These are phyloP conservation scores for Phytophthora nicotianae DNA, from an alignment of 352 stramenopile species.

Conservation along the genomic window DNA sequence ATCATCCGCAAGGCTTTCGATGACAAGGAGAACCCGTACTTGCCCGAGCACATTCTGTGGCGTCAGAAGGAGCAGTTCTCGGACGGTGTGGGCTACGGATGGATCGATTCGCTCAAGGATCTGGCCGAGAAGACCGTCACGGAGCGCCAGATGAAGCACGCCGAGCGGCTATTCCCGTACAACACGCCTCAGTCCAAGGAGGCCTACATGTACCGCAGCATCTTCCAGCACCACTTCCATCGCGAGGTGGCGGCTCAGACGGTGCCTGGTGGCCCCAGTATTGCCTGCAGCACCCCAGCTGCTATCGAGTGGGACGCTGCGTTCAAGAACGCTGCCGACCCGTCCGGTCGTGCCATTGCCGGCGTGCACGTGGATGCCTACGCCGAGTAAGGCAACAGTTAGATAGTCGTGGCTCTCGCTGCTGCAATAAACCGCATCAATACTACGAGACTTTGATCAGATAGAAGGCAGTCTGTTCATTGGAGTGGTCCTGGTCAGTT, in stretches of 20 bases:
- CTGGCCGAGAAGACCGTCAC: slow-evolving; percentile 94
- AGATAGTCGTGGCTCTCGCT: slow-evolving; percentile 17
- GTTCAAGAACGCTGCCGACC: slow-evolving; percentile 95
- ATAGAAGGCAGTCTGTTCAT: not conserved
- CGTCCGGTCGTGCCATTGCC: slow-evolving; percentile 93
- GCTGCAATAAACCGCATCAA: slow-evolving; percentile 17
- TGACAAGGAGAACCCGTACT: slow-evolving; percentile 96
- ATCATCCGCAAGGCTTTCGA: slow-evolving; percentile 99
- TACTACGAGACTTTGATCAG: slow-evolving; percentile 20
- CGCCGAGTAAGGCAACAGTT: slow-evolving; percentile 36
- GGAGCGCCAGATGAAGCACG: slow-evolving; percentile 96
- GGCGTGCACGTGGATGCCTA: slow-evolving; percentile 97
- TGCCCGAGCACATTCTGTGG: slow-evolving; percentile 98
- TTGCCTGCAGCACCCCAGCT: slow-evolving; percentile 97
- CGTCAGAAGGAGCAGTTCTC: slow-evolving; percentile 99
- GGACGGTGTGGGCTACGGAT: slow-evolving; percentile 99
- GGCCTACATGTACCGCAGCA: slow-evolving; percentile 94
- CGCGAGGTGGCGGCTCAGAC: slow-evolving; percentile 96
- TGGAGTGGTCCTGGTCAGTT: too few species aligned
- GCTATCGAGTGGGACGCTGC: slow-evolving; percentile 98
- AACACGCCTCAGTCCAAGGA: slow-evolving; percentile 99
- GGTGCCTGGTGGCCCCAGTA: slow-evolving; percentile 97
- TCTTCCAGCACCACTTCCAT: slow-evolving; percentile 99
- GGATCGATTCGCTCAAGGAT: slow-evolving; percentile 98
- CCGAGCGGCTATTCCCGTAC: slow-evolving; percentile 96